Conservation (phyloP, 495 filamentous ascomycete genomes). For the Hypoxylon perforatum region DNA sequence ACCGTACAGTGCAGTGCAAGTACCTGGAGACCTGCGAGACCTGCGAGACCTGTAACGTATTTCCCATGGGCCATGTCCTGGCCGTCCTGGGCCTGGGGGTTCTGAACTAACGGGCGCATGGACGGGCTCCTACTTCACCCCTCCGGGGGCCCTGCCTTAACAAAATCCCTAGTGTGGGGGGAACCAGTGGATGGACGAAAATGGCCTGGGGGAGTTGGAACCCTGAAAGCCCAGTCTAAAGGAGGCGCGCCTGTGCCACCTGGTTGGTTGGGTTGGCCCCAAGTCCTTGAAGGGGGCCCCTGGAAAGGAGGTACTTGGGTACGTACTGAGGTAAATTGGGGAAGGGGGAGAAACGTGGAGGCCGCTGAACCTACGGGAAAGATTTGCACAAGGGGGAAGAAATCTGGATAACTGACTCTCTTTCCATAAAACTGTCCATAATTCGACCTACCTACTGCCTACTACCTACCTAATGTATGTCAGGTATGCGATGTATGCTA, state of each 20-base stretch:
- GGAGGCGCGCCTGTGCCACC: slow-evolving; percentile 30
- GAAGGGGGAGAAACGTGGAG: slow-evolving; percentile 43
- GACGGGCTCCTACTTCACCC: slow-evolving; percentile 22
- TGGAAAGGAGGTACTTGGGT: slow-evolving; percentile 2
- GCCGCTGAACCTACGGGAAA: slow-evolving; percentile 39
- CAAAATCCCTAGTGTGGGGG: slow-evolving; percentile 41
- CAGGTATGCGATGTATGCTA: too few relatives aligned
- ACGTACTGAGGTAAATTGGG: slow-evolving; percentile 30
- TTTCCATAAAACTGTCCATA: neutral
- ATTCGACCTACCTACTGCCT: too few relatives aligned
- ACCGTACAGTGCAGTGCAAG: slow-evolving; percentile 35
- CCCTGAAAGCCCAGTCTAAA: slow-evolving; percentile 35
- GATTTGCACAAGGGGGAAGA: slow-evolving; percentile 34
- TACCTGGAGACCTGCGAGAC: slow-evolving; percentile 43
- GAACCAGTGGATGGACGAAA: slow-evolving; percentile 40
- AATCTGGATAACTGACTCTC: slow-evolving; percentile 9
- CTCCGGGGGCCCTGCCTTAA: slow-evolving; percentile 42
- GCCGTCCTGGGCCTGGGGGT: too few relatives aligned
- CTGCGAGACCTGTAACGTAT: too few relatives aligned
- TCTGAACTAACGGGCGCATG: too few relatives aligned
- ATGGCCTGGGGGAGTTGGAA: slow-evolving; percentile 46
- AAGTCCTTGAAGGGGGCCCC: slow-evolving; percentile 27
- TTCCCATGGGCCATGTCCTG: slow-evolving; percentile 21
- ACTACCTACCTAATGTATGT: too few relatives aligned
- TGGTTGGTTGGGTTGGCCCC: slow-evolving; percentile 38